phyloP scores from a whole-genome alignment of 495 filamentous ascomycete species.

The Xylaria sp. region DNA sequence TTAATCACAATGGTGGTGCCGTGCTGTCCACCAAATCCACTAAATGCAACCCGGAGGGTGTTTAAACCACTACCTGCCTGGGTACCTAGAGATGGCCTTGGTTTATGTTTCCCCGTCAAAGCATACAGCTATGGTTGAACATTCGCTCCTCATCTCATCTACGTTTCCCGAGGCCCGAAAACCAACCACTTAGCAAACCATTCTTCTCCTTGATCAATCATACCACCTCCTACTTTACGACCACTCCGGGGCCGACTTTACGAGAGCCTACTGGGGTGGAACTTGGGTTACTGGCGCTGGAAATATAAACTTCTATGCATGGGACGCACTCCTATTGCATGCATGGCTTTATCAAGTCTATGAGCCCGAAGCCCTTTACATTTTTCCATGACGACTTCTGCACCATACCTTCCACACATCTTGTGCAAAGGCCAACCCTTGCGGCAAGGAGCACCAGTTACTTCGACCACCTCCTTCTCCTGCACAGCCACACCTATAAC shows the following conservation, averaged over 20 bases:
- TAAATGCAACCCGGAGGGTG: background rate
- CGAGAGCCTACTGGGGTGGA: background rate
- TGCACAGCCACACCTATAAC: background rate
- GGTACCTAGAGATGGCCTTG: background rate
- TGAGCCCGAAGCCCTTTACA: background rate
- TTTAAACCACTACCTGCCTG: conserved; percentile 2
- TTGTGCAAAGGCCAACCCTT: conserved; percentile 6
- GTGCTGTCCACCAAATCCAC: background rate
- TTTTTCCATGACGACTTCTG: background rate
- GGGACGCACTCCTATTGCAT: background rate
- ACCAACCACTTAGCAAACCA: background rate
- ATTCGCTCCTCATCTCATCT: background rate
- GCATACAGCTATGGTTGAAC: background rate
- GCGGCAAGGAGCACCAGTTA: background rate
- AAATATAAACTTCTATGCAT: background rate
- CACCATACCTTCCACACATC: conserved; percentile 18
- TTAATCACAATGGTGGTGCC: background rate
- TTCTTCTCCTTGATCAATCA: background rate
- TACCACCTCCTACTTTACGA: background rate
- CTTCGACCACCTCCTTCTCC: background rate
- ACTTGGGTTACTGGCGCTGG: background rate
- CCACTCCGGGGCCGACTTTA: background rate
- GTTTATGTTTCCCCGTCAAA: background rate
- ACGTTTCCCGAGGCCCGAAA: background rate
- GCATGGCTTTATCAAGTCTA: conserved; percentile 10